Evolutionary conservation across 306 rosid genomes (phyloP), one percentile per base, ranked within the genome.

Genomic region (Sindora glabra): DNA sequence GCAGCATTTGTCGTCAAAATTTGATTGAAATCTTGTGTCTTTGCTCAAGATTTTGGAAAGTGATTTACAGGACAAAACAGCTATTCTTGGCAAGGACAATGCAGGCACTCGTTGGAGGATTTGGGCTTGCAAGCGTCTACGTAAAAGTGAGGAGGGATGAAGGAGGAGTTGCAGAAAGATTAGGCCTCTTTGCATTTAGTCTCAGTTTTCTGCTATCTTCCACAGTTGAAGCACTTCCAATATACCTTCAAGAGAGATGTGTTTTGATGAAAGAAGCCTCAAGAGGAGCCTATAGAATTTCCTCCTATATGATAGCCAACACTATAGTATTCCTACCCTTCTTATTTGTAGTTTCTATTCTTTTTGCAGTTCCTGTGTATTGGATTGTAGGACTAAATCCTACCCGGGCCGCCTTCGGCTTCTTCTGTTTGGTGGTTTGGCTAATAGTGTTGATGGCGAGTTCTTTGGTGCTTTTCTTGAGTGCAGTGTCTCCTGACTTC

Each of bases 341-440:
- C 75, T 62, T 91, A 34, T 80, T 91, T 52, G 79, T 77, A 0
- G 96, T 91, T 1, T 83, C 96, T 3, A 1, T 81, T 34, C 86
- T 88, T 26, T 91, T 88, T 36, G 45, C 95, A 0, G 67, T 72
- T 32, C 95, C 97, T 3, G 78, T 91, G 10, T 91, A 91, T 62
- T 91, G 95, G 92, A 22, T 91, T 26, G 98, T 81, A 2, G 98
- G 96, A 19, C 86, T 91, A 44, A 91, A 88, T n/a, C 96, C 96
- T 17, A 73, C 95, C 3, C 10, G 70, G 10, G 12, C 54, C 0
- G 89, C 96, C 23, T 91, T 91, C 63, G 34, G 73, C 3, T 91
- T 85, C 70, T 91, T 91, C 82, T 56, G 76, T 16, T 76, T 88
- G 19, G 81, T 91, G 16, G 95, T 91, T 30, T 91, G 98, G 98